Base-by-base conservation (phyloP, 164 flowering plant species). In the Dillenia turbinata region DNA sequence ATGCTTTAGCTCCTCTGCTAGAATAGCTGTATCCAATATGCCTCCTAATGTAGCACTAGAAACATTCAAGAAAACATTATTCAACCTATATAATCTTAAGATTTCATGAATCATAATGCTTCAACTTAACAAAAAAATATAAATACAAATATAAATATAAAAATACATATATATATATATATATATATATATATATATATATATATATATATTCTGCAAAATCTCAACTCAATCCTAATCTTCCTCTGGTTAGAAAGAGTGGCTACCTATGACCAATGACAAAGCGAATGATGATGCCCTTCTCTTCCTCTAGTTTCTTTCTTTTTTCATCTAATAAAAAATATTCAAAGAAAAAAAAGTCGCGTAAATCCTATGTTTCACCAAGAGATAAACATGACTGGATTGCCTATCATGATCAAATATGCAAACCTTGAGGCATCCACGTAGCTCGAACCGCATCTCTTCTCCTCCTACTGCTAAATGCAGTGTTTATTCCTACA, bases 361-460 rank as follows among this genome's bases (percentile, higher is more conserved):
- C 53, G 43, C 22, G 43, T 54, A 17, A 66, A 8, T 7, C 40
- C 40, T 33, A 33, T 33, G 40, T 33, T 33, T 33, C 40, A 33
- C 40, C 33, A 0, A 33, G 40, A 5, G 40, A 33, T 33, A 33
- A 33, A 33, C 40, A 33, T 33, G 40, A 33, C 5, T 33, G 40
- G 7, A 33, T 33, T 33, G 40, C 40, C 40, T 33, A 33, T 33
- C 7, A 33, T 33, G 40, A 33, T 33, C 40, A 33, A 54, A 22
- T 49, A 19, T 14, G 65, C 9, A 49, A 60, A 82, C 89, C 89
- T 81, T 81, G 90, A 19, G 83, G 87, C 85, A 85, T 76, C 90
- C 90, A 85, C 2, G 90, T 83, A 15, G 81, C 75, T 56, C 90
- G 90, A 71, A 85, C 80, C 12, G 90, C 79, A 71, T 85, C 87